phyloP scores from a whole-genome alignment of 345 rosid genomes.

The Punica granatum region DNA sequence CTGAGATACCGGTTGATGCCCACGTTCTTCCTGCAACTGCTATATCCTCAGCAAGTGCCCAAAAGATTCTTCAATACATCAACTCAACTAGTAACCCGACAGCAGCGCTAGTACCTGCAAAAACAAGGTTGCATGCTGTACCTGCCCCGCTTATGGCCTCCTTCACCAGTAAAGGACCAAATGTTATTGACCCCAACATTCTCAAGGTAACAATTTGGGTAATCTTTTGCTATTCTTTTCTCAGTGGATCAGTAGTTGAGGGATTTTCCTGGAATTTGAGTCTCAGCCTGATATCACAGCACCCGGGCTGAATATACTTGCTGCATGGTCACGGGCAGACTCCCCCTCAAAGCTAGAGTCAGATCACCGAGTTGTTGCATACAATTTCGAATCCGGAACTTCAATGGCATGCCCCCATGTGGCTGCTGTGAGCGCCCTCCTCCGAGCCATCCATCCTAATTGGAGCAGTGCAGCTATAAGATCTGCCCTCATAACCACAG shows the following conservation, averaged over 20 bases:
- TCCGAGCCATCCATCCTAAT: conserved; percentile 58
- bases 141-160: conserved; percentile 68
- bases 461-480: conserved; percentile 90
- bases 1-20: conserved; percentile 25
- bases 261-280: not conserved
- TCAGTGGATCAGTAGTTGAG: not conserved
- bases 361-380: conserved; percentile 41
- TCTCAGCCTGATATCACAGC: conserved; percentile 79
- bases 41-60: conserved; percentile 23
- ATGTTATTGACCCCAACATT: conserved; percentile 41
- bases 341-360: conserved; percentile 32
- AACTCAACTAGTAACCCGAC: conserved; percentile 44
- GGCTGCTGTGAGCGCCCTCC: conserved; percentile 62
- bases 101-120: conserved; percentile 38
- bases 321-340: conserved; percentile 71
- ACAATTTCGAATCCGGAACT: conserved; percentile 56
- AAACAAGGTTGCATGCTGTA: conserved; percentile 29
- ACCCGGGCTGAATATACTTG: conserved; percentile 66
- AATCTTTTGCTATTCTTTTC: not conserved
- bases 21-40: conserved; percentile 58
- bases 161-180: conserved; percentile 80
- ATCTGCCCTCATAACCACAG: conserved; percentile 69
- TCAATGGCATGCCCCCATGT: conserved; percentile 97
- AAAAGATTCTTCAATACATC: conserved; percentile 42
- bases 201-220: conserved; percentile 47